Conservation (phyloP, 2,329 filamentous ascomycete genomes). For the Talaromyces albobiverticillius region DNA sequence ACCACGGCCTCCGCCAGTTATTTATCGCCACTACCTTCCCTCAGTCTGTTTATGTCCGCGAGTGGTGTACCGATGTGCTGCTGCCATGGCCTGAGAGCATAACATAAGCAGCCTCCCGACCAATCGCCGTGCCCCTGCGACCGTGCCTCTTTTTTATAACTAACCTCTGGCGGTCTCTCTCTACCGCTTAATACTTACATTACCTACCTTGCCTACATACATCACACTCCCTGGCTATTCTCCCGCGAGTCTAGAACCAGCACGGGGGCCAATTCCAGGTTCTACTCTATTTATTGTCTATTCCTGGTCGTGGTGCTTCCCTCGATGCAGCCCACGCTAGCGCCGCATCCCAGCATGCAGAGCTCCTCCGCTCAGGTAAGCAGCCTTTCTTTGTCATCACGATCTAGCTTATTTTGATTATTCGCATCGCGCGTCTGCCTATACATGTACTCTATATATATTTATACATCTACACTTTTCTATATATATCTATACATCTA, state of each 20-base stretch:
- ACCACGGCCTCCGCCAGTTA: no score
- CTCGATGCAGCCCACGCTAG: slow-evolving; percentile 46
- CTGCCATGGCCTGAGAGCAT: no score
- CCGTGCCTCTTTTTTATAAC: slow-evolving; percentile 11
- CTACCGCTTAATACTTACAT: no score
- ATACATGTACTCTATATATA: no score
- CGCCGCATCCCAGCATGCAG: slow-evolving; percentile 49
- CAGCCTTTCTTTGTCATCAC: slow-evolving; percentile 37
- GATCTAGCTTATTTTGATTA: no score
- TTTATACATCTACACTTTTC: neutral
- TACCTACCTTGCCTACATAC: no score
- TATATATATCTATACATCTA: neutral
- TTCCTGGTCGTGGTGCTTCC: slow-evolving; percentile 10
- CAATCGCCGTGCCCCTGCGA: slow-evolving; percentile 10
- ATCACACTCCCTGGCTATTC: no score
- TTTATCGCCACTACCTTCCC: no score
- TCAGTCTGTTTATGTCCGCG: no score
- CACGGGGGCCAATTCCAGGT: neutral
- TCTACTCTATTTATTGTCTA: neutral
- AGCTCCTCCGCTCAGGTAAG: slow-evolving; percentile 55
- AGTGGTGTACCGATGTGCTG: no score
- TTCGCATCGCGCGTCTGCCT: no score
- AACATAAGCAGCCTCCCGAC: neutral
- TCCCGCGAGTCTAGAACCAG: neutral
- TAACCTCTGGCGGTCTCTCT: no score